A percentile compares a stretch with the other conserved stretches of the same genome.
phyloP scores from a whole-genome alignment of 176 grass and related monocot genomes.

The Echinochloa phyllopogon region DNA sequence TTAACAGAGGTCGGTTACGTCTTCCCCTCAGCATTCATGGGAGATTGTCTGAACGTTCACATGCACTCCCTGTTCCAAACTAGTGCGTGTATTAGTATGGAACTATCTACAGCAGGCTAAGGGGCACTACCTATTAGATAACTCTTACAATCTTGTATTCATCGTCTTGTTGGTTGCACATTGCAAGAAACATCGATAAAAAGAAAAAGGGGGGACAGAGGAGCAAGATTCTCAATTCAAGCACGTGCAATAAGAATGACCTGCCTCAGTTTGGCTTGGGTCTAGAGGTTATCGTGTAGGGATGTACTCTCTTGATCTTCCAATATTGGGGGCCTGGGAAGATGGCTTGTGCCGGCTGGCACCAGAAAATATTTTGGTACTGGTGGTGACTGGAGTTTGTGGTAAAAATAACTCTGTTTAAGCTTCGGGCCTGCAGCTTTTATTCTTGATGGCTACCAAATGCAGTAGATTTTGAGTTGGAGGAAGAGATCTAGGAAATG shows the following conservation, averaged over 20 bases:
- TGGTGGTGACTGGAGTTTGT: neutral
- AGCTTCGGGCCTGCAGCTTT: neutral
- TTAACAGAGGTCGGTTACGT: neutral
- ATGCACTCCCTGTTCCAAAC: too few relatives aligned
- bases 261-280: too few relatives aligned
- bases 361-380: neutral
- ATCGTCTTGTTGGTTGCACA: too few relatives aligned
- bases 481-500: neutral
- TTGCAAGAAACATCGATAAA: too few relatives aligned
- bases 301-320: too few relatives aligned
- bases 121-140: neutral
- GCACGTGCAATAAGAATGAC: too few relatives aligned
- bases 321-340: too few relatives aligned
- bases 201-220: too few relatives aligned
- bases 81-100: neutral
- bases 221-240: too few relatives aligned
- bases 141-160: neutral
- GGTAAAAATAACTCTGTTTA: neutral
- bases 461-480: constrained; percentile 11
- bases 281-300: too few relatives aligned
- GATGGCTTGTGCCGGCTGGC: neutral
- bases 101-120: neutral
- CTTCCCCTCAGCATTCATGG: neutral
- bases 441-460: constrained; percentile 13
- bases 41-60: neutral